Evolutionary conservation across 1,284 basidiomycete species (phyloP).

Genomic region (Peniophora sp.): DNA sequence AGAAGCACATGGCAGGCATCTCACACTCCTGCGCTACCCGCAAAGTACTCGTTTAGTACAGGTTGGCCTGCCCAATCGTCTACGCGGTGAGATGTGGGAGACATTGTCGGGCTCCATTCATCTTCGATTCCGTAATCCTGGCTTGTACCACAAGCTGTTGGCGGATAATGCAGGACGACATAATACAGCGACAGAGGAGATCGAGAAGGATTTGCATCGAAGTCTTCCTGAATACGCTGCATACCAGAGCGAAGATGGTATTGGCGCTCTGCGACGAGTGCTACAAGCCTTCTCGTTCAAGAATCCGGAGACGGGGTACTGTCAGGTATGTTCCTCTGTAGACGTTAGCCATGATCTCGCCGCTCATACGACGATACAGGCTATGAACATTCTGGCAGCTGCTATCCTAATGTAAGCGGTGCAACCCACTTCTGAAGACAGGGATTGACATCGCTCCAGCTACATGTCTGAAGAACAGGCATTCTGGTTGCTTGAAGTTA

Average conservation of each 20-base stretch:
- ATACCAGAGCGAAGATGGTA: conserved; percentile 85
- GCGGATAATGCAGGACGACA: conserved; percentile 75
- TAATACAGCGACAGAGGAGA: conserved; percentile 93
- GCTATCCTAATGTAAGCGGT: conserved; percentile 77
- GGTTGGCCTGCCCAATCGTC: conserved; percentile 91
- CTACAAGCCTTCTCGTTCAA: conserved; percentile 96
- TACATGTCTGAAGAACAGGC: conserved; percentile 99
- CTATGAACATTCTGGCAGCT: conserved; percentile 90
- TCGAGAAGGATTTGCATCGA: conserved; percentile 97
- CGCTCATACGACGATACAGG: conserved; percentile 35
- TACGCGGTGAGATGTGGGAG: conserved; percentile 99
- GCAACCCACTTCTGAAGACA: neutral
- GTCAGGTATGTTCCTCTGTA: conserved; percentile 63
- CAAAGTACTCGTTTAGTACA: conserved; percentile 95
- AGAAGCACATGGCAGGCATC: conserved; percentile 78
- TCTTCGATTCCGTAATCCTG: conserved; percentile 84
- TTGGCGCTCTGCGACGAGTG: conserved; percentile 80
- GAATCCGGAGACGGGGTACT: conserved; percentile 91
- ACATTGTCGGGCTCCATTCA: conserved; percentile 91
- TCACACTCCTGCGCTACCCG: conserved; percentile 92
- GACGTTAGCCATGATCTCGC: neutral
- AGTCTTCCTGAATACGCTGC: conserved; percentile 93
- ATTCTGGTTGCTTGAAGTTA: conserved; percentile 94
- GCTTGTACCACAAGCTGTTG: conserved; percentile 77
- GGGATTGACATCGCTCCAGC: conserved; percentile 31